phyloP scores from a whole-genome alignment of 805 yeast species.

The Kluyveromyces nonfermentans region DNA sequence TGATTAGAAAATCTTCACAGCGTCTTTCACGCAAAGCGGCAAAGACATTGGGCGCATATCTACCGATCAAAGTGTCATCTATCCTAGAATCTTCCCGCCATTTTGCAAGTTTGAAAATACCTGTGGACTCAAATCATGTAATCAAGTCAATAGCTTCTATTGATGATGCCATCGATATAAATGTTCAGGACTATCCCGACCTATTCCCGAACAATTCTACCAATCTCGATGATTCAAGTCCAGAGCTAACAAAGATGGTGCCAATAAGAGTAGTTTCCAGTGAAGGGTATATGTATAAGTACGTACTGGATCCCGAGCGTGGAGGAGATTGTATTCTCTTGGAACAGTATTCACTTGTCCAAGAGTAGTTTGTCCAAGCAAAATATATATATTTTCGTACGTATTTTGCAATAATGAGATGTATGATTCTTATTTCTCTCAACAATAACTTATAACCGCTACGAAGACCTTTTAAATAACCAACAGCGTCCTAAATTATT shows the following conservation, averaged over 20 bases:
- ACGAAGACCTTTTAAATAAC: no score
- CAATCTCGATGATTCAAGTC: conserved; percentile 2
- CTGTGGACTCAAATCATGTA: conserved; percentile 25
- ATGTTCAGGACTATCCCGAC: conserved; percentile 24
- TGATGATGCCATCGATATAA: conserved; percentile 30
- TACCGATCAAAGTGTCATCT: conserved; percentile 68
- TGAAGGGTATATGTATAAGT: conserved; percentile 73
- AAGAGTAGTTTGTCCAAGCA: conserved; percentile 5
- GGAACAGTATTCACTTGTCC: conserved; percentile 51
- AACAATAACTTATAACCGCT: neutral
- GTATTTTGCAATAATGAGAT: neutral
- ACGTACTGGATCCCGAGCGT: conserved; percentile 71
- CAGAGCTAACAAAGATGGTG: conserved; percentile 28
- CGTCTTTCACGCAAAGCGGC: conserved; percentile 73
- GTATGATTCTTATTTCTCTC: neutral
- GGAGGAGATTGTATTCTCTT: conserved; percentile 89
- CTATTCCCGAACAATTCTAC: conserved; percentile 11
- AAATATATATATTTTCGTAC: neutral
- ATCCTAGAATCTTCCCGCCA: conserved; percentile 85
- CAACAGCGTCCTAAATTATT: no score
- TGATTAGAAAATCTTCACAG: conserved; percentile 71
- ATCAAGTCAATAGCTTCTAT: conserved; percentile 18
- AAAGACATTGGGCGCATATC: conserved; percentile 77
- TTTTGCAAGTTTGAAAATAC: conserved; percentile 79
- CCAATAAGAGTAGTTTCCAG: conserved; percentile 61